Base-by-base conservation (phyloP, 2,329 filamentous ascomycete genomes). In the Penicillium italicum region DNA sequence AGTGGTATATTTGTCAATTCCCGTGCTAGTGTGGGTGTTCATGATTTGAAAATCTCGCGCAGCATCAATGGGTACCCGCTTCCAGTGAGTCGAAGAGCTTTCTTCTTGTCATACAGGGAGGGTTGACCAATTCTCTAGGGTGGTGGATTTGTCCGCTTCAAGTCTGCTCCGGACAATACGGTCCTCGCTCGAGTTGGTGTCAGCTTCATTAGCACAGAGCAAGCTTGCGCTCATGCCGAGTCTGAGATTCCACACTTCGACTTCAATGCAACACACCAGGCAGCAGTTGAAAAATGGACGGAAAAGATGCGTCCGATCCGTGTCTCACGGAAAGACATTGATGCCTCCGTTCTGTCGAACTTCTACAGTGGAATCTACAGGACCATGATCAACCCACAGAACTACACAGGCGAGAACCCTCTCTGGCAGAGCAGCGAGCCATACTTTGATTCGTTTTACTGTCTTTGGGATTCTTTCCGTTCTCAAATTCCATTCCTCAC, bases 381-480 rank as follows among this genome's bases (percentile, higher is more conserved):
- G 18, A 83, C 83, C 2, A 85, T 89, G 83, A 81, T 89, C 54
- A 86, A 83, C 49, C 86, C 86, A 1, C 86, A 89, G 62, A 86
- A 89, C 62, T 88, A 88, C 59, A 89, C 87, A 0, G 85, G 85
- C 1, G 87, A 90, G 69, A 90, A 90, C 56, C 85, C 85, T 3
- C 68, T 84, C 0, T 90, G 86, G 85, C 66, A 78, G 1, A 85
- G 81, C 48, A 74, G 72, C 0, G 85, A 88, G 69, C 86, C 86
- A 0, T 90, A 89, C 62, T 90, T 86, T 67, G 87, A 89, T 69
- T 88, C 85, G 0, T 89, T 87, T 60, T 91, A 91, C 70, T 90
- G 86, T 62, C 82, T 89, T 3, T 90, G 87, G 87, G 87, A 89
- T 63, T 82, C 80, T 0, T 89, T 88, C 62, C 77, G 87, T 14